phyloP scores from a whole-genome alignment of 768 basidiomycete species.

The Hydnum rufescens region DNA sequence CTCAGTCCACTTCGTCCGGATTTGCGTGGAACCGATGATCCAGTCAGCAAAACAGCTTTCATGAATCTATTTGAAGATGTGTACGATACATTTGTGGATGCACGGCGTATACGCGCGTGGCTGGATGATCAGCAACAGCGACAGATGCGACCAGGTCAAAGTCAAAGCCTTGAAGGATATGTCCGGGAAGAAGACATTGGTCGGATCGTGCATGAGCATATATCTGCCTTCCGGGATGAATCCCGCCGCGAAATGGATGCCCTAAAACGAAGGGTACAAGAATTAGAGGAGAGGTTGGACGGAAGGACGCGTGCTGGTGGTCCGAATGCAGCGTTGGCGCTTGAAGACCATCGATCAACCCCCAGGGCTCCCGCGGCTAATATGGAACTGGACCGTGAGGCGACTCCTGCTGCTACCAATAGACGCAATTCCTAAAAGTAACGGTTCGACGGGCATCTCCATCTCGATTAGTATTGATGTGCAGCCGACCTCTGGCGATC shows the following conservation, averaged over 20 bases:
- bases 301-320: not conserved
- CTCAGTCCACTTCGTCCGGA: too few species aligned
- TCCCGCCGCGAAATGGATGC: not conserved
- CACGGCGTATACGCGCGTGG: not conserved
- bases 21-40: not conserved
- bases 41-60: not conserved
- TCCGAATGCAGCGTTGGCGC: not conserved
- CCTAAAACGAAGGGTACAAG: not conserved
- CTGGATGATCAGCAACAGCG: not conserved
- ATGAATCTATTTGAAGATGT: not conserved
- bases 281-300: not conserved
- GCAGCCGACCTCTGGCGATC: not conserved
- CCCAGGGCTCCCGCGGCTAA: not conserved
- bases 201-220: not conserved
- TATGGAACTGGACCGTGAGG: not conserved
- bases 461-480: not conserved
- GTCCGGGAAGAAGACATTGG: not conserved
- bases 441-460: not conserved
- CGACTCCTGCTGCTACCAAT: not conserved
- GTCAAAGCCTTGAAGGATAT: not conserved
- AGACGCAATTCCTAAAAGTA: not conserved
- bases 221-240: not conserved
- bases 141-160: not conserved
- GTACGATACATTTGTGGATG: constrained; percentile 1
- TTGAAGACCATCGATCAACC: not conserved